Conservation (phyloP, 768 basidiomycete species). For the Hysterangium stoloniferum region DNA sequence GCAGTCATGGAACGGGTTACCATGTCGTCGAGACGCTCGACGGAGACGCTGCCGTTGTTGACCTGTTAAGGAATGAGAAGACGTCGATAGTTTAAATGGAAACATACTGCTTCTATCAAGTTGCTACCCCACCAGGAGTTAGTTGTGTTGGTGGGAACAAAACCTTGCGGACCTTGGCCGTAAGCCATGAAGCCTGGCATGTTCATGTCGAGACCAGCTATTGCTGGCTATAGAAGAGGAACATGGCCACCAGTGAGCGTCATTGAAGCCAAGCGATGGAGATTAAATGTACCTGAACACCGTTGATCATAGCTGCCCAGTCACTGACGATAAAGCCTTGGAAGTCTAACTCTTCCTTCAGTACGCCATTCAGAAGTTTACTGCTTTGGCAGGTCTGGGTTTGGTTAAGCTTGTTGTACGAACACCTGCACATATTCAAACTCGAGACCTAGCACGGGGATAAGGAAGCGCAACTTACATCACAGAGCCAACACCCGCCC, state of each 20-base stretch:
- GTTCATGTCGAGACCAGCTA: slow-evolving; percentile 48
- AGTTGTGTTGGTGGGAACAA: slow-evolving; percentile 2
- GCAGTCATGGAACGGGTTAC: slow-evolving; percentile 33
- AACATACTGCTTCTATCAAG: slow-evolving; percentile 11
- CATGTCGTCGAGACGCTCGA: slow-evolving; percentile 69
- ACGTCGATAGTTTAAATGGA: background rate
- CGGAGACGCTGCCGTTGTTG: slow-evolving; percentile 61
- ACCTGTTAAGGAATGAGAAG: slow-evolving; percentile 49
- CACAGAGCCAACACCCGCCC: slow-evolving; percentile 64
- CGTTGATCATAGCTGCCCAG: slow-evolving; percentile 17
- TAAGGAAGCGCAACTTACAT: slow-evolving; percentile 41
- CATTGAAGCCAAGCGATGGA: background rate
- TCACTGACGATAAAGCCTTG: slow-evolving; percentile 39
- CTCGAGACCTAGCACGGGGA: background rate
- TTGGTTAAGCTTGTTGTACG: slow-evolving; percentile 50
- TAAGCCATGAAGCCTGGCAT: slow-evolving; percentile 60
- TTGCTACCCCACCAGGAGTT: slow-evolving; percentile 29
- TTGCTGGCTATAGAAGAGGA: slow-evolving; percentile 21
- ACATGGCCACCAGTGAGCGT: background rate
- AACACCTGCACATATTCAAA: slow-evolving; percentile 8
- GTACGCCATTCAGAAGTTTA: slow-evolving; percentile 61
- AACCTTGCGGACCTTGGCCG: slow-evolving; percentile 27
- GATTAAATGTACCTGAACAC: slow-evolving; percentile 6
- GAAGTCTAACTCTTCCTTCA: slow-evolving; percentile 71
- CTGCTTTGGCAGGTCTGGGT: slow-evolving; percentile 73